These are phyloP conservation scores for Dovyalis caffra DNA, from an alignment of 345 rosid genomes.

Conservation along the genomic window DNA sequence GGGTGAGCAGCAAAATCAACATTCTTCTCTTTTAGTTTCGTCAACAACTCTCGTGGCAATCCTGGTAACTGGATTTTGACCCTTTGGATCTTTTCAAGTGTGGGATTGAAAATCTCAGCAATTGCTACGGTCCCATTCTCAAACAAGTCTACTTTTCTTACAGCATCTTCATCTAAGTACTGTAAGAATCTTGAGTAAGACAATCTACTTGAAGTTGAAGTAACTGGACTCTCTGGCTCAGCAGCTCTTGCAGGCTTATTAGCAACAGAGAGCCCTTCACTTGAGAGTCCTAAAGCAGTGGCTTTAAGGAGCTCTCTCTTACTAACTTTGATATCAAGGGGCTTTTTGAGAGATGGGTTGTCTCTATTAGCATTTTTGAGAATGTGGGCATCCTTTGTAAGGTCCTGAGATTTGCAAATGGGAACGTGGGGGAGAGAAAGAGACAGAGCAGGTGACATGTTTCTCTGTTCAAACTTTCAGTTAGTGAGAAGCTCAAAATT, in stretches of 20 bases:
- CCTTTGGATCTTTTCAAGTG: slow-evolving; percentile 52
- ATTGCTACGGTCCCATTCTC: slow-evolving; percentile 69
- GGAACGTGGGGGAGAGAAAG: slow-evolving; percentile 35
- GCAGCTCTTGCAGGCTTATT: slow-evolving; percentile 52
- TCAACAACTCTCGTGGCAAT: slow-evolving; percentile 50
- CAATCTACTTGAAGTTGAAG: slow-evolving; percentile 49
- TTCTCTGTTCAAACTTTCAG: not conserved
- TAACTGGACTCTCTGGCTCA: slow-evolving; percentile 52
- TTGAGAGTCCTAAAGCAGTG: slow-evolving; percentile 34
- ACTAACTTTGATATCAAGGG: slow-evolving; percentile 23
- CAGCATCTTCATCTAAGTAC: slow-evolving; percentile 54
- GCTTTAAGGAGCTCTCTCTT: slow-evolving; percentile 46
- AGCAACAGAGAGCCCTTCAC: slow-evolving; percentile 20
- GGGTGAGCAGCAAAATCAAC: slow-evolving; percentile 73
- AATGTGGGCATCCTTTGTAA: slow-evolving; percentile 28
- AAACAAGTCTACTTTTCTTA: slow-evolving; percentile 65
- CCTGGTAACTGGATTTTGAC: slow-evolving; percentile 71
- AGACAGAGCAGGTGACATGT: slow-evolving; percentile 48
- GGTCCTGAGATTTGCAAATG: slow-evolving; percentile 40
- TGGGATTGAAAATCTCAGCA: slow-evolving; percentile 54
- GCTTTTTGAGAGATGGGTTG: slow-evolving; percentile 27
- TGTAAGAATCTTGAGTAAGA: slow-evolving; percentile 62
- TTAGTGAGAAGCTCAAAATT: too few species aligned
- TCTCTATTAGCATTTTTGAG: slow-evolving; percentile 28
- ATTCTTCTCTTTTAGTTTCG: slow-evolving; percentile 60